Evolutionary conservation across 75 land plant genomes (phyloP).

Genomic region (Selaginella tamariscina): DNA sequence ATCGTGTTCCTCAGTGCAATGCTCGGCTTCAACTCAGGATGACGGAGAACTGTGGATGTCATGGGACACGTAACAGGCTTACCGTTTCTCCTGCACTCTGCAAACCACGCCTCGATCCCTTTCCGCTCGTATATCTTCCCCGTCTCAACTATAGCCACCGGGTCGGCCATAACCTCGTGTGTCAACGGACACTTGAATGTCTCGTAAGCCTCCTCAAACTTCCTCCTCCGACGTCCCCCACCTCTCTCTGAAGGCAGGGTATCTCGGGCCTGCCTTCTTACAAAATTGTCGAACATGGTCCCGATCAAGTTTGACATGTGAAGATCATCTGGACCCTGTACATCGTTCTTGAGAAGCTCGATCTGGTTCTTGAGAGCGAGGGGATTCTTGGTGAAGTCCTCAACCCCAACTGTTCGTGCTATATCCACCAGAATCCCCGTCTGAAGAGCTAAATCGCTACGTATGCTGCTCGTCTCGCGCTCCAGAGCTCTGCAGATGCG

Average conservation of each 20-base stretch:
- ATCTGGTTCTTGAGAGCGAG: conserved; percentile 26
- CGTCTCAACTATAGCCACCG: conserved; percentile 67
- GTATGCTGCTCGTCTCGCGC: conserved; percentile 15
- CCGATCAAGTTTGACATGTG: conserved; percentile 21
- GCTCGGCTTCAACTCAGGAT: conserved; percentile 52
- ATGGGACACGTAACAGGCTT: conserved; percentile 54
- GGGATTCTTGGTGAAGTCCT: conserved; percentile 18
- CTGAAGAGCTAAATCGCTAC: conserved; percentile 22
- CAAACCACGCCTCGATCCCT: conserved; percentile 75
- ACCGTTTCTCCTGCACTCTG: conserved; percentile 56
- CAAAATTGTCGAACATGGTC: conserved; percentile 48
- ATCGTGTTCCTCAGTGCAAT: conserved; percentile 75
- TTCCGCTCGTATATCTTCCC: conserved; percentile 76
- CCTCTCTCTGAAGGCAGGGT: conserved; percentile 45
- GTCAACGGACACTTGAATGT: conserved; percentile 87
- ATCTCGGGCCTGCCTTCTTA: conserved; percentile 37
- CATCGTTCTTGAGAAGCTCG: conserved; percentile 23
- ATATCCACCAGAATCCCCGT: conserved; percentile 19
- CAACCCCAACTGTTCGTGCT: conserved; percentile 30
- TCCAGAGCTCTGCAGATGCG: conserved; percentile 21
- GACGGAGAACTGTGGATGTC: conserved; percentile 45
- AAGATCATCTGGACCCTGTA: conserved; percentile 4
- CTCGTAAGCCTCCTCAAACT: conserved; percentile 66
- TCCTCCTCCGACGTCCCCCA: conserved; percentile 26
- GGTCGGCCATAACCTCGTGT: conserved; percentile 84